phyloP scores from a whole-genome alignment of 495 filamentous ascomycete genomes.

The Pyrenula massariospora region DNA sequence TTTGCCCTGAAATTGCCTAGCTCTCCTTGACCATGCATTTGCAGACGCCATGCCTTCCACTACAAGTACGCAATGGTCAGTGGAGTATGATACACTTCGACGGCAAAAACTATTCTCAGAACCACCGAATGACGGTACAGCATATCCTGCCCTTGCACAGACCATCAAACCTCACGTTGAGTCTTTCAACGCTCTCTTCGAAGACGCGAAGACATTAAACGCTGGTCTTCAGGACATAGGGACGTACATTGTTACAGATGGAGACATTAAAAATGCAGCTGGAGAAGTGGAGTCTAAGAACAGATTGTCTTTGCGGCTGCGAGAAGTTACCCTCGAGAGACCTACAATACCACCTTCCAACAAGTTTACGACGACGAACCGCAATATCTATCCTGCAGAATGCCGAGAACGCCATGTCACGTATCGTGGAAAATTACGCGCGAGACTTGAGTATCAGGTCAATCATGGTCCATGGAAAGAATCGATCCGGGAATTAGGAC shows the following conservation, averaged over 20 bases:
- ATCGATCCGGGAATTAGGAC: constrained; percentile 69
- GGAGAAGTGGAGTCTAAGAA: constrained; percentile 40
- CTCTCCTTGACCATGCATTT: no score
- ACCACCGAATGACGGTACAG: constrained; percentile 74
- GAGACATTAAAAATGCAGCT: constrained; percentile 28
- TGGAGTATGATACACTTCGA: constrained; percentile 67
- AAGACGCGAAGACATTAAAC: constrained; percentile 54
- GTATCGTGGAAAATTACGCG: constrained; percentile 78
- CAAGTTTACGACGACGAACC: constrained; percentile 61
- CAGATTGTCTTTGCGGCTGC: constrained; percentile 59
- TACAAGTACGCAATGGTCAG: constrained; percentile 54
- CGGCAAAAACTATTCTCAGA: constrained; percentile 79
- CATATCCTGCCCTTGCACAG: constrained; percentile 74
- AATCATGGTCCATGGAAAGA: constrained; percentile 78
- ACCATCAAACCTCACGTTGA: constrained; percentile 84
- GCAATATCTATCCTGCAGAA: constrained; percentile 83
- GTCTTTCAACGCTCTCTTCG: constrained; percentile 91
- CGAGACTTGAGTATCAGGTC: constrained; percentile 66
- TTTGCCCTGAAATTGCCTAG: no score
- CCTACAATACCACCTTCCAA: constrained; percentile 62
- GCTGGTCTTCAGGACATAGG: constrained; percentile 79
- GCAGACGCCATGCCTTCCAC: neutral
- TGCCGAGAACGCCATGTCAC: constrained; percentile 88
- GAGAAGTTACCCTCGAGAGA: constrained; percentile 67
- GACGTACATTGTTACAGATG: constrained; percentile 76